These are phyloP conservation scores for Ophiocordyceps sinensis DNA, from an alignment of 2,329 filamentous ascomycete genomes.

Conservation along the genomic window DNA sequence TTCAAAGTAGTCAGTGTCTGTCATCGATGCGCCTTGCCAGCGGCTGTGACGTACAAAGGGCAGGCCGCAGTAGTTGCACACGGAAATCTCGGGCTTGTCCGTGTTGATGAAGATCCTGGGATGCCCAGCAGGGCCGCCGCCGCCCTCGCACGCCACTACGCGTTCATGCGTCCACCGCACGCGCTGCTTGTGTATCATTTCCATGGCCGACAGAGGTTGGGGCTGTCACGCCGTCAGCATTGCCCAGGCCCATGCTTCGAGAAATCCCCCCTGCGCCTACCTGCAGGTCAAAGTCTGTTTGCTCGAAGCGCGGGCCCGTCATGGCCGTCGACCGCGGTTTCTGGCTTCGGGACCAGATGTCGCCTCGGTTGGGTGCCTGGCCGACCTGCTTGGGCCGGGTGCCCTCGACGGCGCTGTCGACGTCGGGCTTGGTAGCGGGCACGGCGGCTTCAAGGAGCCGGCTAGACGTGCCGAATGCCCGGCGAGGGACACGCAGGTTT, in stretches of 20 bases:
- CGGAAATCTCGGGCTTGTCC: conserved; percentile 87
- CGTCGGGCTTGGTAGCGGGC: conserved; percentile 19
- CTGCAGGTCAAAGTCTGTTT: conserved; percentile 87
- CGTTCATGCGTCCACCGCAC: conserved; percentile 81
- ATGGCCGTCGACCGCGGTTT: conserved; percentile 69
- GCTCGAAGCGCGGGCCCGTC: conserved; percentile 90
- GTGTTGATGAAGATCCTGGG: conserved; percentile 94
- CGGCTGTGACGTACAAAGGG: conserved; percentile 60
- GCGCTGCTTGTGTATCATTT: conserved; percentile 89
- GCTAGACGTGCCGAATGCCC: conserved; percentile 33
- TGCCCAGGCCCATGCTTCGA: background rate
- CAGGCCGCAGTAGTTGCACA: conserved; percentile 84
- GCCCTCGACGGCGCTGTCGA: conserved; percentile 28
- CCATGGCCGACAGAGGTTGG: conserved; percentile 77
- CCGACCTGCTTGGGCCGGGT: conserved; percentile 31
- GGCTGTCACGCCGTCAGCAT: conserved; percentile 42
- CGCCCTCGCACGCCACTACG: conserved; percentile 78
- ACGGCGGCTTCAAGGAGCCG: conserved; percentile 30
- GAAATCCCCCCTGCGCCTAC: conserved; percentile 32
- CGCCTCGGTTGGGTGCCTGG: conserved; percentile 78
- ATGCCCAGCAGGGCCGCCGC: conserved; percentile 79
- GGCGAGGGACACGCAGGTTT: conserved; percentile 26
- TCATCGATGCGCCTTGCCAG: background rate
- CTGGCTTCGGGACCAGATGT: conserved; percentile 78
- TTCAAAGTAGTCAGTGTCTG: conserved; percentile 2